Conservation (phyloP, 768 basidiomycete genomes). For the Podaxis rugospora region DNA sequence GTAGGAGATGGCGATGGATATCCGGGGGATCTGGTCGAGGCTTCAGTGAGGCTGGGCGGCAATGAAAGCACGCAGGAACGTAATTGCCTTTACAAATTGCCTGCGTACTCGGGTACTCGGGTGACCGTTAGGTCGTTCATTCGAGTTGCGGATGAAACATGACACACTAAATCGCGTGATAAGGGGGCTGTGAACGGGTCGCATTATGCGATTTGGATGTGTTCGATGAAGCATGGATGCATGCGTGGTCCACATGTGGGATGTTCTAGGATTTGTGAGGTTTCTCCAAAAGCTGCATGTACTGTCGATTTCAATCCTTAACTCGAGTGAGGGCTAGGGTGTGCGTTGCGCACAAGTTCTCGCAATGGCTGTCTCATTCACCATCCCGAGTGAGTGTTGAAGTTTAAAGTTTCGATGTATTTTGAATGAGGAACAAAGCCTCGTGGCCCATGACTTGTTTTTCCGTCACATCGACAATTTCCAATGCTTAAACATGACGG, state of each 20-base stretch:
- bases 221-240: neutral
- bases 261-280: neutral
- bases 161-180: neutral
- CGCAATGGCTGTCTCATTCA: too few species aligned
- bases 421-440: too few species aligned
- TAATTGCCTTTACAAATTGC: neutral
- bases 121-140: neutral
- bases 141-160: neutral
- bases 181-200: neutral
- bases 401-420: too few species aligned
- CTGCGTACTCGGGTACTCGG: neutral
- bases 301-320: neutral
- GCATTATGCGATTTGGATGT: neutral
- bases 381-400: too few species aligned
- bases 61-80: neutral
- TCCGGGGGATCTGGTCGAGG: neutral
- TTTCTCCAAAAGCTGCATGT: neutral
- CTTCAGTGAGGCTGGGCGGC: neutral
- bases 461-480: too few species aligned
- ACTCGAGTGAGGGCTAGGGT: too few species aligned
- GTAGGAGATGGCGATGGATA: slow-evolving; percentile 32
- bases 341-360: too few species aligned
- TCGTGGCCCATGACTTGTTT: too few species aligned
- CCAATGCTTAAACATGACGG: too few species aligned
- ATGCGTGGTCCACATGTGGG: neutral